A percentile compares a stretch with the other conserved stretches of the same genome.
phyloP scores from a whole-genome alignment of 208 protist genomes.

The Wallacemonas sp. region DNA sequence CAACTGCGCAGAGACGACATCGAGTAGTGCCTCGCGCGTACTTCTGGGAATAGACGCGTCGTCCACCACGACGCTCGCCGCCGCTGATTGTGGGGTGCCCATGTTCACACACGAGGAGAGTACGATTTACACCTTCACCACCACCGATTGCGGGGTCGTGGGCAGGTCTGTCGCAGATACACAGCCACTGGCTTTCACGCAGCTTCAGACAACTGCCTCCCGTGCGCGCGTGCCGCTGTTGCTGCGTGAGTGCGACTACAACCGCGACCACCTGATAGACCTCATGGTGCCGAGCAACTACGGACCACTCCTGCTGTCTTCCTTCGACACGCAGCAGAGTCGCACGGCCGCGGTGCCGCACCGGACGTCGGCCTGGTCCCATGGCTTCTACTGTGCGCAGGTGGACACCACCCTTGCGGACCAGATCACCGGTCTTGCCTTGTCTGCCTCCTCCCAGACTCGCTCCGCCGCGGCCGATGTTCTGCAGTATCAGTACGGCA shows the following conservation, averaged over 20 bases:
- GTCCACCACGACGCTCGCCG: no score
- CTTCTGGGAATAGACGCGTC: background rate
- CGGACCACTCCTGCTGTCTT: conserved; percentile 52
- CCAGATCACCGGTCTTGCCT: background rate
- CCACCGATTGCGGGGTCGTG: background rate
- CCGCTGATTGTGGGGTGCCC: background rate
- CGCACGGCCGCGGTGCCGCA: background rate
- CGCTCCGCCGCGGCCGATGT: background rate
- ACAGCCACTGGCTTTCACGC: background rate
- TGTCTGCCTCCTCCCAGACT: background rate
- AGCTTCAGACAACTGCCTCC: background rate
- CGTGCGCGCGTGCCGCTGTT: conserved; percentile 26
- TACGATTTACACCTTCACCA: background rate
- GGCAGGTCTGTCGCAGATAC: background rate
- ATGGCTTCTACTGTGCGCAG: background rate
- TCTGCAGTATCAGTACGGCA: conserved; percentile 16
- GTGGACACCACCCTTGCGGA: background rate
- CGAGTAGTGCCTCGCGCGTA: background rate
- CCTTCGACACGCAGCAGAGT: background rate
- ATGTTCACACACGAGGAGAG: background rate
- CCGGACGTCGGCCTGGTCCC: background rate
- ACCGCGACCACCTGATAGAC: conserved; percentile 57
- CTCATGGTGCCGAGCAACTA: conserved; percentile 58
- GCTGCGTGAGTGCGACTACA: conserved; percentile 54
- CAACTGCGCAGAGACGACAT: background rate